phyloP scores from a whole-genome alignment of 371 early-diverging fungal genomes.

The Batrachochytrium dendrobatidis region DNA sequence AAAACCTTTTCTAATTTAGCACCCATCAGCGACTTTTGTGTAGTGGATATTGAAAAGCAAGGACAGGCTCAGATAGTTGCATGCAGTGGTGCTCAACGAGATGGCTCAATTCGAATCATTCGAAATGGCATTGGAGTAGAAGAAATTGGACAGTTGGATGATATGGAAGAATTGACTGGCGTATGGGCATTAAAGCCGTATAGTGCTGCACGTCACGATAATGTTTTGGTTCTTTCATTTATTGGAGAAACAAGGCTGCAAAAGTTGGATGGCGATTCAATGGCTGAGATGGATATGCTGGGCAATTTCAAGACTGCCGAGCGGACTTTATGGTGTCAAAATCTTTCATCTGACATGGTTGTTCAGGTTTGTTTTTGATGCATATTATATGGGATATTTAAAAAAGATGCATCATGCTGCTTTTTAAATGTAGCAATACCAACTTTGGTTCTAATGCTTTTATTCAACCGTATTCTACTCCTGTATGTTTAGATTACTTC shows the following conservation, averaged over 20 bases:
- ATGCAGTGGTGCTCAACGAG: slow-evolving; percentile 71
- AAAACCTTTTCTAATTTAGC: slow-evolving; percentile 69
- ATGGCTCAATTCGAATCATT: slow-evolving; percentile 72
- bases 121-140: slow-evolving; percentile 82
- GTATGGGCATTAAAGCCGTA: slow-evolving; percentile 59
- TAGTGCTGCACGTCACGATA: slow-evolving; percentile 29
- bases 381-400: too few relatives aligned
- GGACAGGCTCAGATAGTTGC: slow-evolving; percentile 75
- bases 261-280: slow-evolving; percentile 29
- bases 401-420: too few relatives aligned
- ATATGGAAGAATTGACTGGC: slow-evolving; percentile 53
- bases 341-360: slow-evolving; percentile 28
- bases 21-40: slow-evolving; percentile 79
- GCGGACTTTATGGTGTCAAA: slow-evolving; percentile 42
- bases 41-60: slow-evolving; percentile 72
- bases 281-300: slow-evolving; percentile 41
- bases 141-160: slow-evolving; percentile 47
- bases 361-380: slow-evolving; percentile 40
- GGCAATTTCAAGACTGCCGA: slow-evolving; percentile 41
- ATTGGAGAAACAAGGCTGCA: slow-evolving; percentile 46
- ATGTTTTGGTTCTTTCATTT: slow-evolving; percentile 51
- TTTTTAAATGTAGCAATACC: too few relatives aligned
- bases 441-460: too few relatives aligned
- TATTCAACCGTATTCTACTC: too few relatives aligned
- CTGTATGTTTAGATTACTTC: too few relatives aligned